phyloP scores from a whole-genome alignment of 768 basidiomycete genomes.

The Epithele typhae region DNA sequence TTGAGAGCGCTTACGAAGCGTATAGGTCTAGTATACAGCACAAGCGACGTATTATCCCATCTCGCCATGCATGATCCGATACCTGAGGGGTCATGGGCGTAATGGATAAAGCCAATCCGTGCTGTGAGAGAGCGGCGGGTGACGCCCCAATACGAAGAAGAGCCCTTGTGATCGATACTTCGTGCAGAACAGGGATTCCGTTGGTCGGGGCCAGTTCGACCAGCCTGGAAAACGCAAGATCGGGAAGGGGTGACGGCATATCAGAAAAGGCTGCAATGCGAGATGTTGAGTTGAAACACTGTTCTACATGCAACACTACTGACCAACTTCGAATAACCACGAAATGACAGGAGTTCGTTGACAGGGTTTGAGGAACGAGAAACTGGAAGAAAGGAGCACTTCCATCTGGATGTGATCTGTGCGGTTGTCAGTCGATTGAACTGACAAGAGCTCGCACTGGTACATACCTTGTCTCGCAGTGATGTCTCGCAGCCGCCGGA shows the following conservation, averaged over 20 bases:
- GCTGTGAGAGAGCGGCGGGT: constrained; percentile 27
- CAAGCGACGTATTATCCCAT: constrained; percentile 36
- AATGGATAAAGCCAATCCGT: constrained; percentile 27
- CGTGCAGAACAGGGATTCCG: constrained; percentile 32
- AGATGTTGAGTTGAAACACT: constrained; percentile 11
- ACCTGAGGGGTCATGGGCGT: not conserved
- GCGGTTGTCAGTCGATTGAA: too few relatives aligned
- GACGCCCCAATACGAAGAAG: constrained; percentile 45
- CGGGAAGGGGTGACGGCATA: constrained; percentile 14
- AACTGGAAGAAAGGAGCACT: too few relatives aligned
- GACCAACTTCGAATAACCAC: constrained; percentile 43
- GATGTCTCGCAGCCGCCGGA: too few relatives aligned
- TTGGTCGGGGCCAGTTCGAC: constrained; percentile 8
- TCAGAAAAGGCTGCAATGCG: constrained; percentile 27
- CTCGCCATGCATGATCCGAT: constrained; percentile 18
- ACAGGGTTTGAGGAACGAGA: constrained; percentile 30
- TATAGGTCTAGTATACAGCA: constrained; percentile 38
- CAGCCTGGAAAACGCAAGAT: constrained; percentile 21
- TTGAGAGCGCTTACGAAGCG: constrained; percentile 38
- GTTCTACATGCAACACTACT: too few relatives aligned
- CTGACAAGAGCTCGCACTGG: too few relatives aligned
- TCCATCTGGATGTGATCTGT: too few relatives aligned
- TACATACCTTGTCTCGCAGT: too few relatives aligned
- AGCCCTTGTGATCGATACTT: constrained; percentile 30
- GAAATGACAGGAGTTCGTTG: constrained; percentile 29